phyloP scores from a whole-genome alignment of 108 stramenopile genomes.

The Nitzschia palea region DNA sequence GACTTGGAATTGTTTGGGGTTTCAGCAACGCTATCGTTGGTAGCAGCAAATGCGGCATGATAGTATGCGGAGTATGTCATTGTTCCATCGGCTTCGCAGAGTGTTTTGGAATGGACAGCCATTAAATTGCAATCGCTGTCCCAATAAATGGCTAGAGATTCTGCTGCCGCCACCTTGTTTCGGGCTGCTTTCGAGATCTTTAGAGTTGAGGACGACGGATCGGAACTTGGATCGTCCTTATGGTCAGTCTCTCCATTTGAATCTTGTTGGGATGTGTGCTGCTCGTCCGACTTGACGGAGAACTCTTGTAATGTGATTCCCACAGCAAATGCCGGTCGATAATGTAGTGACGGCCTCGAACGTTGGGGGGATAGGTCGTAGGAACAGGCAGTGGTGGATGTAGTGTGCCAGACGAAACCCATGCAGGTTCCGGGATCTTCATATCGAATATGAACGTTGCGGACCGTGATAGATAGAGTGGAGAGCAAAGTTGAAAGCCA shows the following conservation, averaged over 20 bases:
- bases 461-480: constrained; percentile 57
- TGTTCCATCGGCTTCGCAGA: constrained; percentile 4
- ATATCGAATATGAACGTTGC: constrained; percentile 76
- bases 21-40: not conserved
- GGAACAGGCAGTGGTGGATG: not conserved
- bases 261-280: not conserved
- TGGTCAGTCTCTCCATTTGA: not conserved
- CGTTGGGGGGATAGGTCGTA: not conserved
- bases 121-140: constrained; percentile 40
- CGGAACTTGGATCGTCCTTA: constrained; percentile 16
- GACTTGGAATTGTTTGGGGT: not conserved
- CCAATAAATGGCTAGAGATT: constrained; percentile 69
- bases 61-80: constrained; percentile 11
- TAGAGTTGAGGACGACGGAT: not conserved
- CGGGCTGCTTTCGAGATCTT: not conserved
- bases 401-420: constrained; percentile 50
- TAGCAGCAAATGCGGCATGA: constrained; percentile 9
- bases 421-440: constrained; percentile 70
- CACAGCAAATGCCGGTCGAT: constrained; percentile 63
- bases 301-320: constrained; percentile 65
- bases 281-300: constrained; percentile 34
- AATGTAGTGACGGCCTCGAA: constrained; percentile 10
- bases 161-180: constrained; percentile 50
- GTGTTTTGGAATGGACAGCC: not conserved
- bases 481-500: constrained; percentile 44